Percentiles rank a stretch among this genome's conserved stretches.
These are phyloP conservation scores for Fusarium sp. DNA, from an alignment of 2,329 filamentous ascomycete species.

Conservation along the genomic window DNA sequence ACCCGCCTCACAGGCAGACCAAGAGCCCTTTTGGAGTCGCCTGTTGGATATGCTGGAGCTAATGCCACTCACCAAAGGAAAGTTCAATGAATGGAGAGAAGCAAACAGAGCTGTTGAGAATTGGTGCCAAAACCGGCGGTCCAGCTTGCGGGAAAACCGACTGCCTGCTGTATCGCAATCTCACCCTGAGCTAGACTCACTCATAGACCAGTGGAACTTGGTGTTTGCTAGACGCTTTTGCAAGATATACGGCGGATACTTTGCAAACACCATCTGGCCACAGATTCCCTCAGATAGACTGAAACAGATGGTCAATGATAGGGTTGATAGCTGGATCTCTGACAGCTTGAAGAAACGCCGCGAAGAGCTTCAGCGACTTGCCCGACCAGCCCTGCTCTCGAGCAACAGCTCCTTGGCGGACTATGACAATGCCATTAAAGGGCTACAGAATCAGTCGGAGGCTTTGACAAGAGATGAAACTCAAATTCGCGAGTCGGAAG, in stretches of 20 bases:
- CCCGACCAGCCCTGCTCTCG: not conserved
- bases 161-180: not conserved
- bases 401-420: not conserved
- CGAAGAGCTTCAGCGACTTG: slow-evolving; percentile 1
- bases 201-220: slow-evolving; percentile 39
- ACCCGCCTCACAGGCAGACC: accelerated
- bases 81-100: not conserved
- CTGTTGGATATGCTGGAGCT: not conserved
- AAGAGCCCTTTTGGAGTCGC: slow-evolving; percentile 9
- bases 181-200: slow-evolving; percentile 9
- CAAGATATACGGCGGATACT: not conserved
- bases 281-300: not conserved
- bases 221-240: slow-evolving; percentile 28
- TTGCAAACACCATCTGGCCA: slow-evolving; percentile 4
- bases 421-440: slow-evolving; percentile 1
- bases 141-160: slow-evolving; percentile 1
- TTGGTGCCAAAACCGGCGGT: slow-evolving; percentile 23
- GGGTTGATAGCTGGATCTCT: slow-evolving; percentile 8
- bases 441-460: not conserved
- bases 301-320: not conserved
- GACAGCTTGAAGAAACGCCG: slow-evolving; percentile 4
- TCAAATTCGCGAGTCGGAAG: slow-evolving; percentile 26
- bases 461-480: not conserved
- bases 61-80: not conserved
- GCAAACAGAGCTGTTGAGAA: not conserved